Base-by-base conservation (phyloP, 2,329 filamentous ascomycete species). In the Neonectria hederae region DNA sequence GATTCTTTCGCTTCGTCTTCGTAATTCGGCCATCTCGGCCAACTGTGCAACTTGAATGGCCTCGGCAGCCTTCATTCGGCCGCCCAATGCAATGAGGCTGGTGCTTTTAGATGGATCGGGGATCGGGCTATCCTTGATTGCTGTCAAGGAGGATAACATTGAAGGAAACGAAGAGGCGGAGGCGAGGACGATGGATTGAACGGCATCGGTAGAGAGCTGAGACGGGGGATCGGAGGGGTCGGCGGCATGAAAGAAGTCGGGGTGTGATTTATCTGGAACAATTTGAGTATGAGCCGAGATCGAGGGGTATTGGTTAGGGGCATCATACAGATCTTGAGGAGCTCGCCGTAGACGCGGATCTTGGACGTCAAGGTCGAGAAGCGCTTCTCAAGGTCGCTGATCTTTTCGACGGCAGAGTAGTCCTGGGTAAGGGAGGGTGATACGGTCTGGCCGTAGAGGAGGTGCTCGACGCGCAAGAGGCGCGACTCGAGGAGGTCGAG, bases 21-120 rank as follows among this genome's bases (percentile, higher is more conserved):
- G 85, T 75, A 91, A 83, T 76, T 86, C 86, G 22, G 85, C 86
- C 66, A 92, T 86, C 76, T 90, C 87, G 52, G 83, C 82, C 42
- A 78, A 83, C 77, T 93, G 90, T 17, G 86, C 83, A 21, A 85
- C 76, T 72, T 93, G 91, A 4, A 84, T 85, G 0, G 84, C 83
- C 66, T 88, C 86, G 19, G 88, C 79, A 21, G 84, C 86, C 68
- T 85, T 86, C 80, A 93, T 90, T 49, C 89, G 84, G 9, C 89
- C 88, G 40, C 83, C 77, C 51, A 92, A 79, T 2, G 83, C 80
- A 3, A 89, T 84, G 6, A 93, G 80, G 38, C 81, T 80, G 4
- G 87, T 83, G 71, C 84, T 87, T 40, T 85, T 80, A 7, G 81
- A 78, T 1, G 86, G 79, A 59, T 89, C 86, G 2, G 87, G 87